Evolutionary conservation across 495 filamentous ascomycete genomes (phyloP).

Genomic region (Penicillium egyptiacum): DNA sequence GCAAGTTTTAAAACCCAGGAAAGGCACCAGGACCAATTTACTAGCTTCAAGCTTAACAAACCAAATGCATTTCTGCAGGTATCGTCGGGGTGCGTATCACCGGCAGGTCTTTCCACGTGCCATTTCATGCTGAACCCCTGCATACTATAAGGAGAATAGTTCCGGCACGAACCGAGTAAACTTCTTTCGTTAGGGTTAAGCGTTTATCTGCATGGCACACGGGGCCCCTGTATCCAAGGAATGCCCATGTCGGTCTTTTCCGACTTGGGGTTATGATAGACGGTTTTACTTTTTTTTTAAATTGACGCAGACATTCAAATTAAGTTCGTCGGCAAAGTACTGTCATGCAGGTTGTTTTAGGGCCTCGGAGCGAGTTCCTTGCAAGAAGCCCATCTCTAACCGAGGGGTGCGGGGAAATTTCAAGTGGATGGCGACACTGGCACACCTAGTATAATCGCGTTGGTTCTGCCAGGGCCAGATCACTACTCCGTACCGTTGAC

Average conservation of each 20-base stretch:
- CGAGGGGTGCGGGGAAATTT: conserved; percentile 12
- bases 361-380: not conserved
- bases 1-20: not conserved
- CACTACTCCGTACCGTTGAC: too few relatives aligned
- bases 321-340: not conserved
- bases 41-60: not conserved
- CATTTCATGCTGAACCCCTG: not conserved
- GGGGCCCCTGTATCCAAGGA: not conserved
- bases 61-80: not conserved
- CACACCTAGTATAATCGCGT: not conserved
- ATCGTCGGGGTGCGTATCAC: not conserved
- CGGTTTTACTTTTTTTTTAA: not conserved
- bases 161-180: conserved; percentile 11
- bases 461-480: not conserved
- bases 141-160: conserved; percentile 5
- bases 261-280: not conserved
- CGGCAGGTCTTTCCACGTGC: conserved; percentile 2
- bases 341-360: not conserved
- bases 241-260: not conserved
- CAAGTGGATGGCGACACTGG: not conserved
- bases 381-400: not conserved
- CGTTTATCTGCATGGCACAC: conserved; percentile 7
- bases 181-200: conserved; percentile 3
- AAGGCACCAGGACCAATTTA: not conserved
- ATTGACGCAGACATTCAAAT: not conserved